Conservation (phyloP, 176 grass and related monocot species). For the Oryza rufipogon region DNA sequence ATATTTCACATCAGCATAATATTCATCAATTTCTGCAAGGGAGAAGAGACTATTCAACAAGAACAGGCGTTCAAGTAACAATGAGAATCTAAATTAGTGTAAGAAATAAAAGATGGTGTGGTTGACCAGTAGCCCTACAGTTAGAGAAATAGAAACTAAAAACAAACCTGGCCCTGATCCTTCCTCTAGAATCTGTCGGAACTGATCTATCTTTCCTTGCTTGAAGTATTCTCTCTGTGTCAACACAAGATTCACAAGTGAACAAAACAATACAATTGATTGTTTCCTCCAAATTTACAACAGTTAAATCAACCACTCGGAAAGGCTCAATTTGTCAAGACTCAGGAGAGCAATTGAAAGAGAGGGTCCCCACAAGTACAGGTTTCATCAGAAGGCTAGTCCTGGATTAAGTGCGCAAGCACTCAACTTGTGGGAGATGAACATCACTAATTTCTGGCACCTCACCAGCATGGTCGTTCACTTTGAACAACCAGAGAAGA, state of each 20-base stretch:
- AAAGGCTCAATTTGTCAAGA: background rate
- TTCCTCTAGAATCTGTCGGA: constrained; percentile 95
- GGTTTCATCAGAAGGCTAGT: background rate
- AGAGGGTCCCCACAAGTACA: constrained; percentile 8
- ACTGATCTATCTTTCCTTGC: constrained; percentile 89
- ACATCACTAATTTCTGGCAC: background rate
- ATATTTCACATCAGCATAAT: constrained; percentile 97
- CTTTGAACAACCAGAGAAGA: background rate
- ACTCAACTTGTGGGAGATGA: background rate
- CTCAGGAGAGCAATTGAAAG: background rate
- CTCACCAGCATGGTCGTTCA: constrained; percentile 11
- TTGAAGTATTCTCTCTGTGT: constrained; percentile 95
- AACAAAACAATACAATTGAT: constrained; percentile 29
- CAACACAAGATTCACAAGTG: constrained; percentile 28
- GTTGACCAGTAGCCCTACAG: background rate
- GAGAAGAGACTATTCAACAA: constrained; percentile 33
- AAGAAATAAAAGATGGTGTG: constrained; percentile 19
- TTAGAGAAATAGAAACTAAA: constrained; percentile 22
- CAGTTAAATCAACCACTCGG: background rate
- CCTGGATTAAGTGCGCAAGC: background rate
- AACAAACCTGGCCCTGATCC: constrained; percentile 86
- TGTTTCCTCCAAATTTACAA: background rate
- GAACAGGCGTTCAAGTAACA: background rate
- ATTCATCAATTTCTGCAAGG: constrained; percentile 89
- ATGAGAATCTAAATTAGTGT: constrained; percentile 15